A percentile compares a stretch with the other conserved stretches of the same genome.
phyloP scores from a whole-genome alignment of 495 filamentous ascomycete genomes.

The Penicillium cinerascens region DNA sequence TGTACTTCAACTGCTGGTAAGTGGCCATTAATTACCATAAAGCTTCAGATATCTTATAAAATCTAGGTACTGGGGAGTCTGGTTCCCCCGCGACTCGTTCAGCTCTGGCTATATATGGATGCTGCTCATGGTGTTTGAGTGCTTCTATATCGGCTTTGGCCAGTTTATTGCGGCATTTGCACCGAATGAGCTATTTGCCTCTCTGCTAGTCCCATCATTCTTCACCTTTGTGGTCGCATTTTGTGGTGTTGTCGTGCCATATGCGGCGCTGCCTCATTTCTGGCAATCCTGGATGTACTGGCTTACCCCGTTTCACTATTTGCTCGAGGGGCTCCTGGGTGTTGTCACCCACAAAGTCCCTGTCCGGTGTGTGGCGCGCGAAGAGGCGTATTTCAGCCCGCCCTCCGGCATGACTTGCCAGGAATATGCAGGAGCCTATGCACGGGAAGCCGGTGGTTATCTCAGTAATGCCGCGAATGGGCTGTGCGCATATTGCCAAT shows the following conservation, averaged over 20 bases:
- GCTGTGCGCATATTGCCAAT: constrained; percentile 62
- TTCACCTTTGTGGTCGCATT: constrained; percentile 63
- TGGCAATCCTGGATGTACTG: constrained; percentile 70
- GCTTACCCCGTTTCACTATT: constrained; percentile 60
- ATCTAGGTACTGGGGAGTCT: constrained; percentile 48
- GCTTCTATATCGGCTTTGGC: constrained; percentile 70
- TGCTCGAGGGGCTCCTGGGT: constrained; percentile 55
- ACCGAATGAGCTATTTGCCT: constrained; percentile 69
- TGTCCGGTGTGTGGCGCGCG: constrained; percentile 51
- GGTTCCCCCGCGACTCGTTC: constrained; percentile 53
- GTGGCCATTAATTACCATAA: background rate
- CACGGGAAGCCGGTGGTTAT: constrained; percentile 47
- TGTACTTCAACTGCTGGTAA: constrained; percentile 60
- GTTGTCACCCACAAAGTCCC: constrained; percentile 52
- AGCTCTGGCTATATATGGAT: constrained; percentile 55
- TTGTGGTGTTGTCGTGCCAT: constrained; percentile 61
- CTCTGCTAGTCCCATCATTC: constrained; percentile 62
- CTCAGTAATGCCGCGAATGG: constrained; percentile 42
- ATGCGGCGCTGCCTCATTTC: constrained; percentile 51
- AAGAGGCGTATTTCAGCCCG: constrained; percentile 55
- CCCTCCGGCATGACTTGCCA: constrained; percentile 52
- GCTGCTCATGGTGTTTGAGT: constrained; percentile 63
- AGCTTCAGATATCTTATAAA: background rate
- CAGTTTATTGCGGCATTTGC: constrained; percentile 72
- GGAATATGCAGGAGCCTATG: constrained; percentile 46